These are phyloP conservation scores for Podaxis pistillaris DNA, from an alignment of 768 basidiomycete genomes.

Conservation along the genomic window DNA sequence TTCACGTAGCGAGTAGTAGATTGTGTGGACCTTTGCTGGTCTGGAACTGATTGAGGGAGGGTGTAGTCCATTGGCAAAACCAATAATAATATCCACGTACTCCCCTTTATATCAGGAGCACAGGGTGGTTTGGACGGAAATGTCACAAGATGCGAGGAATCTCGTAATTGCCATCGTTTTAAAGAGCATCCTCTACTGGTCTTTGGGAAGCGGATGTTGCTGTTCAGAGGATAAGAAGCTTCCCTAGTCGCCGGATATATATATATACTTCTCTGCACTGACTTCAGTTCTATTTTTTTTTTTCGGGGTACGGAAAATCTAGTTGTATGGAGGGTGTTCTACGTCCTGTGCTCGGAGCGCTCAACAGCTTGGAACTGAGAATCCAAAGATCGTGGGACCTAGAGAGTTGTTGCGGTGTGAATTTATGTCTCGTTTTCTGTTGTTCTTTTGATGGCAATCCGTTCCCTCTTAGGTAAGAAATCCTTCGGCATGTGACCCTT, in stretches of 20 bases:
- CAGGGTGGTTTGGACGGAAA: background rate
- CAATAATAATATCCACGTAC: background rate
- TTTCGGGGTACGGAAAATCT: background rate
- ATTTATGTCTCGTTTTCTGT: background rate
- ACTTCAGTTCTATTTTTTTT: background rate
- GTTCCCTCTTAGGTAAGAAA: background rate
- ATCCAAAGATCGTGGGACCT: slow-evolving; percentile 4
- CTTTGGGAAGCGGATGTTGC: background rate
- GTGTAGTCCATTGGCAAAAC: background rate
- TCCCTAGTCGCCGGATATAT: background rate
- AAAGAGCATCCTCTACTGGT: background rate
- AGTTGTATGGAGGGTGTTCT: background rate
- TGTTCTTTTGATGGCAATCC: slow-evolving; percentile 8
- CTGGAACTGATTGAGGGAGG: background rate
- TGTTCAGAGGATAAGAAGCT: background rate
- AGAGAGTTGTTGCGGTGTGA: slow-evolving; percentile 5
- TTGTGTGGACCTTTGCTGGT: background rate
- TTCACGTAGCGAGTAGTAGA: too few relatives aligned
- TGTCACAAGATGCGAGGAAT: slow-evolving; percentile 1
- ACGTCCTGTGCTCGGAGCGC: background rate
- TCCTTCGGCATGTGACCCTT: background rate
- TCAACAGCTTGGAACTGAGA: background rate
- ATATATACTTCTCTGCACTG: background rate
- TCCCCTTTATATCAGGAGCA: background rate
- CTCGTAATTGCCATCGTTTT: slow-evolving; percentile 5